Evolutionary conservation across 176 grass and related monocot genomes (phyloP).

Genomic region (Dactylis glomerata): DNA sequence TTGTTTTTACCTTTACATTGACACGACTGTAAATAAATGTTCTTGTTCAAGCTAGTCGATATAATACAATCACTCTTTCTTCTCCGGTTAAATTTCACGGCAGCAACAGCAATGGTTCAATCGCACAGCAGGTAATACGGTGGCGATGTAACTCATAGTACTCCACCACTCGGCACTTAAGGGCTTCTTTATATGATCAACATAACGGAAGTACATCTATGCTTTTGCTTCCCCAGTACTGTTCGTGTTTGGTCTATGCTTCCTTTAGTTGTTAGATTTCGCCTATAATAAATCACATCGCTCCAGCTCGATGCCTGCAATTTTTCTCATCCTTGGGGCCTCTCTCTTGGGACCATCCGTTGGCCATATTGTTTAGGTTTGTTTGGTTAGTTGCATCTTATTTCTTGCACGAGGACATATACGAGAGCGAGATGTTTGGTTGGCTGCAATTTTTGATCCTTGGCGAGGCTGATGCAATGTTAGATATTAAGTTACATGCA

Average conservation of each 20-base stretch:
- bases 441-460: too few relatives aligned
- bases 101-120: constrained; percentile 23
- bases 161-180: neutral
- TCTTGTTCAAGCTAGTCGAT: neutral
- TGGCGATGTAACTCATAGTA: neutral
- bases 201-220: neutral
- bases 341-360: too few relatives aligned
- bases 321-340: too few relatives aligned
- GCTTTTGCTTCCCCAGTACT: neutral
- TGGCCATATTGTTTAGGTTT: too few relatives aligned
- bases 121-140: constrained; percentile 15
- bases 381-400: too few relatives aligned
- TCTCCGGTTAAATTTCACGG: constrained; percentile 11
- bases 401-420: too few relatives aligned
- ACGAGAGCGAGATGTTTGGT: too few relatives aligned
- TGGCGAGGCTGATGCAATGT: too few relatives aligned
- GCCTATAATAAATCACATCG: neutral
- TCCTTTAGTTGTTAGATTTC: neutral
- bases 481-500: too few relatives aligned
- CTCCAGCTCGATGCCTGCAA: neutral
- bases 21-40: neutral
- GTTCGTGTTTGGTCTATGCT: neutral
- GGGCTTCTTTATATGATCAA: neutral
- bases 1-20: neutral
- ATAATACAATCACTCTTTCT: neutral